phyloP scores from a whole-genome alignment of 2,329 filamentous ascomycete species.

The Colletotrichum euphorbiae region DNA sequence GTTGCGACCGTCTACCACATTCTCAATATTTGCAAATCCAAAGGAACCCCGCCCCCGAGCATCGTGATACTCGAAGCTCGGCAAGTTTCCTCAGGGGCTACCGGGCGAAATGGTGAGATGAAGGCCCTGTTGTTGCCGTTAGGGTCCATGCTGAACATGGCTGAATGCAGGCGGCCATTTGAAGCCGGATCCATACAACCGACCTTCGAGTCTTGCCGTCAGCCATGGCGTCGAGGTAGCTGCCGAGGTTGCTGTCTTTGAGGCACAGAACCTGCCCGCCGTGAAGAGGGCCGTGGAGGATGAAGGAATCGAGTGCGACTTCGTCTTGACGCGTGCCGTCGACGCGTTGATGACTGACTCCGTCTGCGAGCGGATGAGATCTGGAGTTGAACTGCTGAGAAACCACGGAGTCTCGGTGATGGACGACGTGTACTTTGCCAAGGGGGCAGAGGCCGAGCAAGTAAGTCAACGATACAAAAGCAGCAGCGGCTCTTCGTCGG shows the following conservation, averaged over 20 bases:
- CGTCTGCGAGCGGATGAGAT: constrained; percentile 42
- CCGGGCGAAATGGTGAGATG: constrained; percentile 60
- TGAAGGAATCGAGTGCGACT: constrained; percentile 57
- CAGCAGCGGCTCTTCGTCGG: constrained; percentile 35
- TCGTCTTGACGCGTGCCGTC: constrained; percentile 53
- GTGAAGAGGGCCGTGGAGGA: constrained; percentile 52
- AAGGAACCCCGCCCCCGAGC: constrained; percentile 42
- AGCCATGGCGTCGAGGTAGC: constrained; percentile 48
- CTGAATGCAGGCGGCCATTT: constrained; percentile 59
- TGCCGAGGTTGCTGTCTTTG: constrained; percentile 61
- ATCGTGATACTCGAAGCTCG: constrained; percentile 64
- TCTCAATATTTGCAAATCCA: constrained; percentile 44
- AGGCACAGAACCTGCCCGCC: constrained; percentile 51
- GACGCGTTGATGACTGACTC: constrained; percentile 52
- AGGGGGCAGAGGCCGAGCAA: constrained; percentile 45
- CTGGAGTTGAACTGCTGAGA: constrained; percentile 47
- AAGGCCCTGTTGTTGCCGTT: constrained; percentile 56
- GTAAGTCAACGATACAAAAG: constrained; percentile 33
- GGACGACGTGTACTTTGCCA: constrained; percentile 46
- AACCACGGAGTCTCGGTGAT: constrained; percentile 44
- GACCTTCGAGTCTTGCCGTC: constrained; percentile 67
- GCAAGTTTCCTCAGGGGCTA: constrained; percentile 62
- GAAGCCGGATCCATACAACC: constrained; percentile 63
- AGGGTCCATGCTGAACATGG: constrained; percentile 53
- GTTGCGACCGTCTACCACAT: constrained; percentile 40